phyloP scores from a whole-genome alignment of 202 grass and related monocot species.

The Setaria viridis region DNA sequence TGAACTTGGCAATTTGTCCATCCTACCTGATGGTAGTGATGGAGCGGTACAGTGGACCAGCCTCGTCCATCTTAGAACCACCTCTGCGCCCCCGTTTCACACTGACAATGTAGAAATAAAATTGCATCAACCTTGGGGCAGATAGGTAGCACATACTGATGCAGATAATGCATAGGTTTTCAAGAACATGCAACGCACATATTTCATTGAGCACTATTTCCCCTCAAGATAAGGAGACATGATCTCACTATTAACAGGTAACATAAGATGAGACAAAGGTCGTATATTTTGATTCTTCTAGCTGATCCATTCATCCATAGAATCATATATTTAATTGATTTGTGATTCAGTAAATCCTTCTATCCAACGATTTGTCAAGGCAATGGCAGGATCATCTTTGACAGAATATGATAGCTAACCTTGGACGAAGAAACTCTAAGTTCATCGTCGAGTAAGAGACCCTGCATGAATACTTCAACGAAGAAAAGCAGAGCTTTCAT shows the following conservation, averaged over 20 bases:
- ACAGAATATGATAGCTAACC: conserved; percentile 43
- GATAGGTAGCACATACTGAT: neutral
- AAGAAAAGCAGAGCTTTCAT: no score
- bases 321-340: neutral
- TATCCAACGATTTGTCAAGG: neutral
- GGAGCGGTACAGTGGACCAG: no score
- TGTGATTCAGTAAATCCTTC: neutral
- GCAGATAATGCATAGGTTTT: neutral
- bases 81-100: conserved; percentile 64
- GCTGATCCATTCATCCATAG: neutral
- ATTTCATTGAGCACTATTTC: neutral
- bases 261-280: neutral
- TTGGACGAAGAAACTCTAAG: conserved; percentile 60
- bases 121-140: neutral
- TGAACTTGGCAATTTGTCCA: neutral
- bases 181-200: neutral
- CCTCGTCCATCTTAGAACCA: conserved; percentile 77
- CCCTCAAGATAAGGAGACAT: no score
- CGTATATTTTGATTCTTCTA: neutral
- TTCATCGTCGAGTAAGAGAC: conserved; percentile 30
- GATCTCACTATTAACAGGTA: neutral
- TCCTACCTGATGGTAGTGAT: neutral
- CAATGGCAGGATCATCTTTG: no score
- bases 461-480: neutral
- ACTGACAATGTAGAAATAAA: conserved; percentile 46